Base-by-base conservation (phyloP, 331 rosid genomes). In the Quercus lobata region DNA sequence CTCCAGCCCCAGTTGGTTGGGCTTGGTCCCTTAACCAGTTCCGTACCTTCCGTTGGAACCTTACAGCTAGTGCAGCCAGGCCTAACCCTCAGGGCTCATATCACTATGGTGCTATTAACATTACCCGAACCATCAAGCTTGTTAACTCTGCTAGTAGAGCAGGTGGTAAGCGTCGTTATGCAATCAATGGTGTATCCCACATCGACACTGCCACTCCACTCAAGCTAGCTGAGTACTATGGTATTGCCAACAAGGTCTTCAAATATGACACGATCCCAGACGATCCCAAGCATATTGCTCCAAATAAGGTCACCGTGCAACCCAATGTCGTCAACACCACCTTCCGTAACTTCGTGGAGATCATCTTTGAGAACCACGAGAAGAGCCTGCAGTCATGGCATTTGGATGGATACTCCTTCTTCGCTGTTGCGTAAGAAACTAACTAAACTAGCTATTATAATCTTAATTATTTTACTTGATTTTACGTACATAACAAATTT, bases 21-120 rank as follows among this genome's bases (percentile, higher is more conserved):
- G 88, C 89, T 0, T 92, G 97, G 97, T 90, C 97, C 19, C 87
- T 92, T 22, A 92, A 91, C 71, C 97, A 92, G 46, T 92, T 86
- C 73, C 86, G 90, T 0, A 79, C 97, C 21, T 92, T 89, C 83
- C 92, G 92, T 1, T 92, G 97, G 97, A 92, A 92, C 73, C 88
- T 92, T 52, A 89, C 93, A 1, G 87, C 97, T 18, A 89, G 93
- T 65, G 97, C 97, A 30, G 97, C 95, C 21, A 89, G 97, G 74
- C 97, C 97, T 24, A 92, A 92, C 55, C 96, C 96, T 34, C 97
- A 90, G 62, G 97, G 97, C 0, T 90, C 97, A 3, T 91, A 82
- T 89, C 91, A 89, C 35, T 92, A 91, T 32, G 96, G 96, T 30
- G 72, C 83, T 10, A 89, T 92, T 80, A 89, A 92, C 87, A 92